Conservation (phyloP, 1,139 yeast species). For the Magnusiomyces fungicola region DNA sequence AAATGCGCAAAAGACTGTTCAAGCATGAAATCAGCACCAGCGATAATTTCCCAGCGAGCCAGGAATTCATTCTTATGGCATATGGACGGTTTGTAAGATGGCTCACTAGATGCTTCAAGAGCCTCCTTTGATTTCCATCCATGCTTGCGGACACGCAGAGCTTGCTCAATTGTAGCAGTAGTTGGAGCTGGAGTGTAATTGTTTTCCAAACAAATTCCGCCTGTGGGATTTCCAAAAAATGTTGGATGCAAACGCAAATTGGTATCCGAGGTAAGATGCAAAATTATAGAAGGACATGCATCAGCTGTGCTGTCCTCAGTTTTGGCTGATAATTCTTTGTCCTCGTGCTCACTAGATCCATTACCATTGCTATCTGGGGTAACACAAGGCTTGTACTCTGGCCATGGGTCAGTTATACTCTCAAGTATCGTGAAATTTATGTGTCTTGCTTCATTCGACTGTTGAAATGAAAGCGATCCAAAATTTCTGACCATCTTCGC, state of each 20-base stretch:
- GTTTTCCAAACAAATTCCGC: slow-evolving; percentile 2
- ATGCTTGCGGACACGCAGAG: background rate
- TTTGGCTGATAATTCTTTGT: background rate
- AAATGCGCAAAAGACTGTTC: slow-evolving; percentile 10
- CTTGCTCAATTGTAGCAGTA: slow-evolving; percentile 1
- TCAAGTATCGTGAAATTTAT: slow-evolving; percentile 4
- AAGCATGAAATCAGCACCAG: slow-evolving; percentile 6
- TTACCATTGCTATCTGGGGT: too few species aligned
- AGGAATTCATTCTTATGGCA: background rate
- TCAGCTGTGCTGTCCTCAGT: background rate
- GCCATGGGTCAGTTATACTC: slow-evolving; percentile 1
- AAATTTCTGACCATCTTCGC: background rate
- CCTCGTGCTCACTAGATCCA: background rate
- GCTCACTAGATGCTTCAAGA: background rate
- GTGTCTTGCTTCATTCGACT: background rate
- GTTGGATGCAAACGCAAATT: slow-evolving; percentile 1
- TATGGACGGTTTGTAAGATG: background rate
- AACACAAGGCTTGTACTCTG: background rate
- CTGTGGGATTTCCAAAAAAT: background rate
- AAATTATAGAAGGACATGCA: background rate
- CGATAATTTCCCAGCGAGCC: slow-evolving; percentile 3
- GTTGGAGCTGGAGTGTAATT: background rate
- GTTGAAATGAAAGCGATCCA: slow-evolving; percentile 3
- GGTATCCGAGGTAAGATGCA: background rate
- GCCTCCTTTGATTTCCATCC: background rate